phyloP scores from a whole-genome alignment of 2,329 filamentous ascomycete genomes.

The Exophiala aquamarina region DNA sequence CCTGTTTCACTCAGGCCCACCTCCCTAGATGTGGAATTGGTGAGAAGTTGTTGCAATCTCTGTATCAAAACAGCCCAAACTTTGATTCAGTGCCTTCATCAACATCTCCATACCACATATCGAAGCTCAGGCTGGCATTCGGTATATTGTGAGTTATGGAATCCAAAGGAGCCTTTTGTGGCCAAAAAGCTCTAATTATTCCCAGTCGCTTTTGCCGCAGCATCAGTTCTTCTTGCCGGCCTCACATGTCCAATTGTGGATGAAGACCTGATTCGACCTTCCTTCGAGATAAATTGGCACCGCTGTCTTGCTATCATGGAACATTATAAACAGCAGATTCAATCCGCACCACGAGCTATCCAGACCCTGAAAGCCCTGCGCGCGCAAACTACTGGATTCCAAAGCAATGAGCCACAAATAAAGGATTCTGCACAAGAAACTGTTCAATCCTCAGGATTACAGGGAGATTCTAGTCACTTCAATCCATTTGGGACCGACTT shows the following conservation, averaged over 20 bases:
- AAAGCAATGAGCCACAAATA: background rate
- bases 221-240: constrained; percentile 3
- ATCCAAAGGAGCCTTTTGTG: background rate
- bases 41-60: constrained; percentile 32
- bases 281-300: constrained; percentile 6
- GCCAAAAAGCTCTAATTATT: background rate
- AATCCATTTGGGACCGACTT: constrained; percentile 1
- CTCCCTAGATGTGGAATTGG: constrained; percentile 3
- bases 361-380: background rate
- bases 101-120: constrained; percentile 12
- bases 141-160: constrained; percentile 7
- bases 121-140: constrained; percentile 8
- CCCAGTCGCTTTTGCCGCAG: constrained; percentile 9
- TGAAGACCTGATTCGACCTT: background rate
- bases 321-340: constrained; percentile 10
- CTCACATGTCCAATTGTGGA: background rate
- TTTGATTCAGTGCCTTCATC: constrained; percentile 33
- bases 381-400: background rate
- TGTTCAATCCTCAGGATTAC: no score
- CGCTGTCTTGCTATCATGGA: constrained; percentile 6
- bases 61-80: constrained; percentile 36
- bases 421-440: background rate
- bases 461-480: background rate
- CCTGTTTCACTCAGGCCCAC: constrained; percentile 1
- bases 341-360: constrained; percentile 11